Conservation (phyloP, 2,329 filamentous ascomycete species). For the Monosporascus sp. region DNA sequence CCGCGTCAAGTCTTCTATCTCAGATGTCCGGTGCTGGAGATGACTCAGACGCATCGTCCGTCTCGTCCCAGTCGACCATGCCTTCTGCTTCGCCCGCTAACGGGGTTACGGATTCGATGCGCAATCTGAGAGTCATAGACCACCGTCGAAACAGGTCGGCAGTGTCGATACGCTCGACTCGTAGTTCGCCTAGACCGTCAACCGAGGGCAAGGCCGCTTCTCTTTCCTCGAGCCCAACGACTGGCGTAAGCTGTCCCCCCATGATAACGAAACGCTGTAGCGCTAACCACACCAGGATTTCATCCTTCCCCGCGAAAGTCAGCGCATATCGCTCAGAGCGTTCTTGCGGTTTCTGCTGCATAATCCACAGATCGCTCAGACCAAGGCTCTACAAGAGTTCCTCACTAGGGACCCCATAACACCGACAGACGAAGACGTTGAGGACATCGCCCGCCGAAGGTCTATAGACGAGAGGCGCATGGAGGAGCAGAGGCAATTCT, state of each 20-base stretch:
- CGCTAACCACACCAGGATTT: conserved; percentile 41
- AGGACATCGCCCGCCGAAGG: conserved; percentile 76
- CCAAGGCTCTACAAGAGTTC: conserved; percentile 80
- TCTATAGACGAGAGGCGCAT: conserved; percentile 81
- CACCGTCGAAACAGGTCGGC: conserved; percentile 34
- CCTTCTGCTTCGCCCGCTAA: conserved; percentile 22
- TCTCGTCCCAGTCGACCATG: conserved; percentile 75
- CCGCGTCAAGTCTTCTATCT: conserved; percentile 52
- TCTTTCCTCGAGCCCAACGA: conserved; percentile 23
- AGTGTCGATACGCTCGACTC: conserved; percentile 27
- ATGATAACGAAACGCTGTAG: conserved; percentile 9
- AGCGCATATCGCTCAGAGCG: conserved; percentile 84
- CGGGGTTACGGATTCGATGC: conserved; percentile 27
- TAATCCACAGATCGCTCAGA: conserved; percentile 77
- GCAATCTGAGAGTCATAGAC: conserved; percentile 39
- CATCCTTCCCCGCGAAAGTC: conserved; percentile 76
- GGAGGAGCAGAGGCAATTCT: conserved; percentile 90
- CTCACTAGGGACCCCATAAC: conserved; percentile 67
- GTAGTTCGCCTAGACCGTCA: conserved; percentile 37
- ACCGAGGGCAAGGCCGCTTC: conserved; percentile 37
- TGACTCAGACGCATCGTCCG: conserved; percentile 72
- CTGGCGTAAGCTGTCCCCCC: conserved; percentile 15
- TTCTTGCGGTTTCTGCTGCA: conserved; percentile 83
- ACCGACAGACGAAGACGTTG: conserved; percentile 73
- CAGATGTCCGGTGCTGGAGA: conserved; percentile 48